These are phyloP conservation scores for Beauveria rudraprayagi DNA, from an alignment of 2,329 filamentous ascomycete species.

Conservation along the genomic window DNA sequence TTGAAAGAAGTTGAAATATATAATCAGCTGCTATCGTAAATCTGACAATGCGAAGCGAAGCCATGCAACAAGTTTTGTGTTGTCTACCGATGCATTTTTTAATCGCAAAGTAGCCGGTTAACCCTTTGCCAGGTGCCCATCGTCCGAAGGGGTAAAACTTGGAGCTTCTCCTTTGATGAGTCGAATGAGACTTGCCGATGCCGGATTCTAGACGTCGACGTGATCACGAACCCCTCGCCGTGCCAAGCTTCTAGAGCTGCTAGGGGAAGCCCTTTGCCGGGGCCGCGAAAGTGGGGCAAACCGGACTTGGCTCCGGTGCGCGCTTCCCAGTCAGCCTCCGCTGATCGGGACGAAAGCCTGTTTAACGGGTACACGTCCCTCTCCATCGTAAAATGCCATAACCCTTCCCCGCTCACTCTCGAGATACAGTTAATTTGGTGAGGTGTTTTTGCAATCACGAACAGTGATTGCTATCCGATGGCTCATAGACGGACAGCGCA, in stretches of 20 bases:
- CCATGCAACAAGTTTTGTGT: no score
- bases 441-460: not conserved
- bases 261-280: not conserved
- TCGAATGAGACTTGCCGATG: no score
- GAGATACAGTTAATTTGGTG: not conserved
- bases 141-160: no score
- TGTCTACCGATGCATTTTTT: no score
- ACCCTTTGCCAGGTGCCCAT: no score
- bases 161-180: no score
- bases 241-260: not conserved
- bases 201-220: not conserved
- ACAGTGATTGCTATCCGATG: no score
- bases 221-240: not conserved
- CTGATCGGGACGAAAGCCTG: not conserved
- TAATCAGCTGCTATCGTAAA: no score
- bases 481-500: no score
- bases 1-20: no score
- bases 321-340: not conserved
- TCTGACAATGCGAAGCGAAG: no score
- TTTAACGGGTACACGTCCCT: not conserved
- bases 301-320: conserved; percentile 4
- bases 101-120: no score
- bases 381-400: not conserved
- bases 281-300: conserved; percentile 5
- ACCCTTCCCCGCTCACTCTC: not conserved